Evolutionary conservation across 208 protist genomes (phyloP).

Genomic region (Wallacemonas collosoma): DNA sequence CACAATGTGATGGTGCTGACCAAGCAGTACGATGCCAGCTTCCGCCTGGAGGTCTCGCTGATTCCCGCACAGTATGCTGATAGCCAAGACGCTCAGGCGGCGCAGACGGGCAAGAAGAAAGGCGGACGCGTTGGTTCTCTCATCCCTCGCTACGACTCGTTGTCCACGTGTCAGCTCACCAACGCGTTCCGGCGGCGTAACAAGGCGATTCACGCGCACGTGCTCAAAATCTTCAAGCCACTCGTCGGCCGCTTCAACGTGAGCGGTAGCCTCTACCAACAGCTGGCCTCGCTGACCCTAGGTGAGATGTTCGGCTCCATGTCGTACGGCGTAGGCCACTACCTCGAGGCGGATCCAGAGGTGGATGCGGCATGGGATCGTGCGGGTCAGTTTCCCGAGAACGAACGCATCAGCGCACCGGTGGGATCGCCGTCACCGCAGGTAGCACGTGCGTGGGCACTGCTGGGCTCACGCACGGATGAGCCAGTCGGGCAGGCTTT

Average conservation of each 20-base stretch:
- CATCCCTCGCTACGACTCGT: conserved; percentile 39
- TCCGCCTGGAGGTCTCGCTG: conserved; percentile 77
- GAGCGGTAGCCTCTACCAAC: conserved; percentile 51
- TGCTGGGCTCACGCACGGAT: conserved; percentile 68
- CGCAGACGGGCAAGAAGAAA: conserved; percentile 3
- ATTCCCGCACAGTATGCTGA: conserved; percentile 37
- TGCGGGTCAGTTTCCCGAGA: conserved; percentile 21
- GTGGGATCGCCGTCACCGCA: conserved; percentile 23
- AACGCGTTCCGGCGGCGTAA: conserved; percentile 73
- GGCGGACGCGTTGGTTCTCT: conserved; percentile 21
- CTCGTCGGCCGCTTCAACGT: conserved; percentile 43
- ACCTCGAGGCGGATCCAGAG: conserved; percentile 36
- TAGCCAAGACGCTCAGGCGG: conserved; percentile 10
- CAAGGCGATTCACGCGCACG: conserved; percentile 59
- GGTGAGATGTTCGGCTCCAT: conserved; percentile 68
- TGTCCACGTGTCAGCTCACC: conserved; percentile 78
- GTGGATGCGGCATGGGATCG: conserved; percentile 55
- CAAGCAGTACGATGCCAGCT: conserved; percentile 68
- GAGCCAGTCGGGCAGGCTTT: conserved; percentile 60
- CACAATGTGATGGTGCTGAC: conserved; percentile 78
- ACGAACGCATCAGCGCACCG: conserved; percentile 19
- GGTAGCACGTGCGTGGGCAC: conserved; percentile 39
- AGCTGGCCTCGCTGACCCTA: conserved; percentile 39
- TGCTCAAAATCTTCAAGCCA: conserved; percentile 51
- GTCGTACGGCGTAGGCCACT: conserved; percentile 49